Evolutionary conservation across 2,329 filamentous ascomycete species (phyloP).

Genomic region (Diaporthe longicolla): DNA sequence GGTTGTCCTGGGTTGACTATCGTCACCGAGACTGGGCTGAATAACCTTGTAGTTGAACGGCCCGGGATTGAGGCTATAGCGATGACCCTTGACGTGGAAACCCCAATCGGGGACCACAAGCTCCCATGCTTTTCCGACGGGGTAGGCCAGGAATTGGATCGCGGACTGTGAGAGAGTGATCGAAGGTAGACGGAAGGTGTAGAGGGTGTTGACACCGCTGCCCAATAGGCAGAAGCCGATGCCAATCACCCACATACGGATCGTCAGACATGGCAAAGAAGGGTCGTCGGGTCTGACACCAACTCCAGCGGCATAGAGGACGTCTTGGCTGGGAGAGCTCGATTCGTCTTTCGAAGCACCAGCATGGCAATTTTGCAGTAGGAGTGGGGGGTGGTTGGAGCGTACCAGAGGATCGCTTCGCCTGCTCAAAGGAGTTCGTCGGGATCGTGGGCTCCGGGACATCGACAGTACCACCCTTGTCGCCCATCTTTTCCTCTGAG

Average conservation of each 20-base stretch:
- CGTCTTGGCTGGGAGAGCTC: background rate
- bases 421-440: background rate
- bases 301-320: background rate
- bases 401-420: background rate
- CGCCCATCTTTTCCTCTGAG: background rate
- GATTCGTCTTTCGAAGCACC: background rate
- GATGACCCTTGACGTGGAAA: too few relatives aligned
- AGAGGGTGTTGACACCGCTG: slow-evolving; percentile 2
- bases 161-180: background rate
- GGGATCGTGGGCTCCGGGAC: background rate
- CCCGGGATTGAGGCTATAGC: too few relatives aligned
- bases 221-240: background rate
- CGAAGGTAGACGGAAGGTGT: background rate
- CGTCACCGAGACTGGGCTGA: too few relatives aligned
- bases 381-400: background rate
- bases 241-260: background rate
- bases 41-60: too few relatives aligned
- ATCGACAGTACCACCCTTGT: background rate
- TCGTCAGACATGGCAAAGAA: background rate
- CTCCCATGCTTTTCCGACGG: too few relatives aligned
- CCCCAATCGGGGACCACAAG: too few relatives aligned
- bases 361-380: background rate
- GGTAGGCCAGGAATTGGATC: too few relatives aligned
- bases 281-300: background rate
- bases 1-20: too few relatives aligned